phyloP scores from a whole-genome alignment of 257 asterid species.

The Petunia axillaris region DNA sequence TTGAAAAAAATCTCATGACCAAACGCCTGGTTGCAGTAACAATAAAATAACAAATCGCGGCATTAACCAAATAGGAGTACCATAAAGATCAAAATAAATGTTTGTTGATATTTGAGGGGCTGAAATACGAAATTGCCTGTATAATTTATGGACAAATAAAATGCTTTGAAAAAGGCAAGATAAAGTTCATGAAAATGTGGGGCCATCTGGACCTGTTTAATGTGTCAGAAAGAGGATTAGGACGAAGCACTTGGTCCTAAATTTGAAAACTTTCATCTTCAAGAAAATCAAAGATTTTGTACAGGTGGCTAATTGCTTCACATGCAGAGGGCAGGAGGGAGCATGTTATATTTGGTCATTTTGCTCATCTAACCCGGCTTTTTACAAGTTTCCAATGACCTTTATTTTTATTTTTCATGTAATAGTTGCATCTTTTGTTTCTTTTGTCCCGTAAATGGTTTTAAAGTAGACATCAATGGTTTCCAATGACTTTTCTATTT shows the following conservation, averaged over 20 bases:
- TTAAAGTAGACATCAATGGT: background rate
- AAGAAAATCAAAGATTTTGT: background rate
- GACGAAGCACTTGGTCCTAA: background rate
- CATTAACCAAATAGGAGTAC: no score
- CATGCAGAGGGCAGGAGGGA: constrained; percentile 14
- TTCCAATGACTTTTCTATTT: background rate
- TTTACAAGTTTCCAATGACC: constrained; percentile 1
- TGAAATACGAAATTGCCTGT: background rate
- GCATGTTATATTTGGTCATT: background rate
- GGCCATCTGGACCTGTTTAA: background rate
- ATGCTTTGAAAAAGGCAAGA: background rate
- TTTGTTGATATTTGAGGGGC: no score
- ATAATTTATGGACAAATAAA: background rate
- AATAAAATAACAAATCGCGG: no score
- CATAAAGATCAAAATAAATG: background rate
- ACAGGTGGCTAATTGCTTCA: constrained; percentile 6
- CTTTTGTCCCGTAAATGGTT: background rate
- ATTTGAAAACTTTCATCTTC: background rate
- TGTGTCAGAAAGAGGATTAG: background rate
- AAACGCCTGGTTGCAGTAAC: no score
- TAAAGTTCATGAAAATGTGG: background rate
- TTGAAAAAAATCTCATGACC: no score
- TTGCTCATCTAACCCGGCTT: background rate
- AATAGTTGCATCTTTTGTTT: background rate
- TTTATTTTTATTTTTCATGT: background rate